These are phyloP conservation scores for Pythium scleroteichum DNA, from an alignment of 352 stramenopile genomes.

Conservation along the genomic window DNA sequence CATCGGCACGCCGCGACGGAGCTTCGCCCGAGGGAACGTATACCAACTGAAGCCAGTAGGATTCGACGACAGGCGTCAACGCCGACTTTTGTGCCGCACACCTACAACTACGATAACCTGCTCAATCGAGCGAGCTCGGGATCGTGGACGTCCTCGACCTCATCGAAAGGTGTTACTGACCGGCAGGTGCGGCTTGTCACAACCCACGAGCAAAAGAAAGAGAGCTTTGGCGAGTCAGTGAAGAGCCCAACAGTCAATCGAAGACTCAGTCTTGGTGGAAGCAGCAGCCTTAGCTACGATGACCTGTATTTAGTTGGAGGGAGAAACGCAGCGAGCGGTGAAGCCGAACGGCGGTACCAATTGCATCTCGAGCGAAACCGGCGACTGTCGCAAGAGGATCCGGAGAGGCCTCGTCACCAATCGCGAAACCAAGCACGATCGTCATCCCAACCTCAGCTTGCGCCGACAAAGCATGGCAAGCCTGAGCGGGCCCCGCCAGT, in stretches of 20 bases:
- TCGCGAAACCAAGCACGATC: no score
- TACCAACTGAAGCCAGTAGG: not conserved
- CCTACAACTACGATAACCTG: constrained; percentile 49
- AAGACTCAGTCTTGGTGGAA: not conserved
- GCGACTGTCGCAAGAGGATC: not conserved
- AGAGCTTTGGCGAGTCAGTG: not conserved
- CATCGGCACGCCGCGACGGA: constrained; percentile 1
- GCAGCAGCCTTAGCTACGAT: constrained; percentile 4
- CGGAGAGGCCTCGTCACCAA: not conserved
- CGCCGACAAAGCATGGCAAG: no score
- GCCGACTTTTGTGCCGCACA: not conserved
- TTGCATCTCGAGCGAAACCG: constrained; percentile 10
- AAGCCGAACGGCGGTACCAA: constrained; percentile 20
- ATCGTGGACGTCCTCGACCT: constrained; percentile 7
- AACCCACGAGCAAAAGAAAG: no score
- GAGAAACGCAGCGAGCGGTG: not conserved
- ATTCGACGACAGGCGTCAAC: not conserved
- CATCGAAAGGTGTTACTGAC: constrained; percentile 1
- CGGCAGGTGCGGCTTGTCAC: not conserved
- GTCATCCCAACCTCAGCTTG: no score
- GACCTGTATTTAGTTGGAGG: constrained; percentile 17
- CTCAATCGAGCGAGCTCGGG: constrained; percentile 21
- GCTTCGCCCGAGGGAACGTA: constrained; percentile 5
- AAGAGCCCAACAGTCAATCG: not conserved
- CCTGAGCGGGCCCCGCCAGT: no score